phyloP scores from a whole-genome alignment of 108 stramenopile genomes.

The Skeletonema grethae region DNA sequence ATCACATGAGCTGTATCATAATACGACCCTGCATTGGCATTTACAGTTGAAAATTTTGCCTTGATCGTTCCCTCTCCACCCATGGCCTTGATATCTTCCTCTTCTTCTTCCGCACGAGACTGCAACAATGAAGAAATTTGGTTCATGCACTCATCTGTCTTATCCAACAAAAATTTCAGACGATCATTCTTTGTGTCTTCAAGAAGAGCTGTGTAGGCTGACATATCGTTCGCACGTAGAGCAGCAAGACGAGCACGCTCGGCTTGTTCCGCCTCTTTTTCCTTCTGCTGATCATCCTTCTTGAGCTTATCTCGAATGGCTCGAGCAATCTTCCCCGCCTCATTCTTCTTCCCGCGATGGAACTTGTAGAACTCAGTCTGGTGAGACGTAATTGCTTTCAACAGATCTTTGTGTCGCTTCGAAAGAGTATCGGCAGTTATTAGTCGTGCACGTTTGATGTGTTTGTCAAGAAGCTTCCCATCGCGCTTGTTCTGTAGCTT shows the following conservation, averaged over 20 bases:
- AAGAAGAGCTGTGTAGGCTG: constrained; percentile 79
- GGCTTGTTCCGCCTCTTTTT: constrained; percentile 69
- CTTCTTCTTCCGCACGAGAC: constrained; percentile 58
- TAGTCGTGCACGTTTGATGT: constrained; percentile 69
- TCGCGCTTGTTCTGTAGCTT: constrained; percentile 81
- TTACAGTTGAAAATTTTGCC: constrained; percentile 32
- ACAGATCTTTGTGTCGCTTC: constrained; percentile 76
- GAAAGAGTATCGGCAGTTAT: constrained; percentile 61
- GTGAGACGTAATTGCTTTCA: constrained; percentile 64
- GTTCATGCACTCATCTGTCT: constrained; percentile 81
- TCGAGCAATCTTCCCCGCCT: constrained; percentile 59
- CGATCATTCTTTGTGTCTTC: constrained; percentile 88
- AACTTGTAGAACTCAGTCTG: constrained; percentile 82
- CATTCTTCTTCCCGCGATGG: constrained; percentile 62
- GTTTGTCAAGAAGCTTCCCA: constrained; percentile 70
- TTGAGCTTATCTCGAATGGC: constrained; percentile 70
- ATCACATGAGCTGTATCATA: constrained; percentile 80
- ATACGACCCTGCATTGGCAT: constrained; percentile 64
- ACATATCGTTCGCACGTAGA: constrained; percentile 85
- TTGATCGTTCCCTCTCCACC: constrained; percentile 42
- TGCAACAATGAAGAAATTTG: constrained; percentile 78
- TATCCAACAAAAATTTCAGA: constrained; percentile 81
- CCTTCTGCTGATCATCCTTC: constrained; percentile 72
- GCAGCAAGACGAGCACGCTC: constrained; percentile 84
- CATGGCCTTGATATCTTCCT: constrained; percentile 31